Percentiles rank a stretch among this genome's conserved stretches.
Conservation (phyloP, 495 filamentous ascomycete species). For the Aspergillus hancockii region DNA sequence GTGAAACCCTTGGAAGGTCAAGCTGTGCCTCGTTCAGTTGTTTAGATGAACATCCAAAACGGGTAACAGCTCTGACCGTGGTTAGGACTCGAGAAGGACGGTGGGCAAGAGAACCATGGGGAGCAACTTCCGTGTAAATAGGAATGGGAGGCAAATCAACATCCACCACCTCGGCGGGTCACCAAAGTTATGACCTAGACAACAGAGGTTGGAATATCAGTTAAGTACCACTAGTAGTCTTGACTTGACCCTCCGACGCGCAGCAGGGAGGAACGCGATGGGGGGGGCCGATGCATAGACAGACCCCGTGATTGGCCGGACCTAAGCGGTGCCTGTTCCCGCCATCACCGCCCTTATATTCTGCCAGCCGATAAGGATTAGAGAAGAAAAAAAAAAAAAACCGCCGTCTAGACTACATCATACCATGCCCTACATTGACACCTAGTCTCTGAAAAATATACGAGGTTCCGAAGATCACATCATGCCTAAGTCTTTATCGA, state of each 20-base stretch:
- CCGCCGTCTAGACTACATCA: neutral
- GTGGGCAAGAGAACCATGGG: slow-evolving; percentile 7
- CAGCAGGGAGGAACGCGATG: slow-evolving; percentile 26
- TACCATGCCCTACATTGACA: neutral
- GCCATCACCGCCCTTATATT: slow-evolving; percentile 24
- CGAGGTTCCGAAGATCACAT: neutral
- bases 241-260: slow-evolving; percentile 21
- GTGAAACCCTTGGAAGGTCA: slow-evolving; percentile 36
- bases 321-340: slow-evolving; percentile 8
- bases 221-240: too few relatives aligned
- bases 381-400: slow-evolving; percentile 15
- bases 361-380: slow-evolving; percentile 22
- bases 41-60: slow-evolving; percentile 22
- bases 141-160: neutral
- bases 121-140: slow-evolving; percentile 1
- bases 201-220: slow-evolving; percentile 29
- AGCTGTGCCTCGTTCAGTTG: slow-evolving; percentile 34
- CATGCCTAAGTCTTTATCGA: slow-evolving; percentile 77
- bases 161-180: slow-evolving; percentile 1
- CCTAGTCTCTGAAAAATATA: neutral
- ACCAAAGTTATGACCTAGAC: slow-evolving; percentile 18
- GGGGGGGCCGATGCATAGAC: neutral
- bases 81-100: slow-evolving; percentile 7
- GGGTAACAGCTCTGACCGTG: slow-evolving; percentile 21
- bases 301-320: slow-evolving; percentile 21